Evolutionary conservation across 2,329 filamentous ascomycete genomes (phyloP).

Genomic region (Aspergillus candidus): DNA sequence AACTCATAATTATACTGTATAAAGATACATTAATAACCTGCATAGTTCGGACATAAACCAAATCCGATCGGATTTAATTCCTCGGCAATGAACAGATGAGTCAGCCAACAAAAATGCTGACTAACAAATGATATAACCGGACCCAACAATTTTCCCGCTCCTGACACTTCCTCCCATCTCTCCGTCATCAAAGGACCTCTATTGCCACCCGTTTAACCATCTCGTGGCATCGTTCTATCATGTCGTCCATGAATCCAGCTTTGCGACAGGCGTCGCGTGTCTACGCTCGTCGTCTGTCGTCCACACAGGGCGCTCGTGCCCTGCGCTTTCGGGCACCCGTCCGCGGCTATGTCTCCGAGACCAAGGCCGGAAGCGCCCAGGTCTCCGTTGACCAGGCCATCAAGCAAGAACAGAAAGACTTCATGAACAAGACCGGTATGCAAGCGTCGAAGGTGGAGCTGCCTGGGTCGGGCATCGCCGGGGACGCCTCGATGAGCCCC

Average conservation of each 20-base stretch:
- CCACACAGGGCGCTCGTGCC: slow-evolving; percentile 34
- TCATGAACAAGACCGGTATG: slow-evolving; percentile 54
- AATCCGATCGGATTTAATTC: slow-evolving; percentile 10
- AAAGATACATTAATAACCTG: too few relatives aligned
- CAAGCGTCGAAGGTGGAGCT: slow-evolving; percentile 53
- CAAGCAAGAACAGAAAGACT: slow-evolving; percentile 77
- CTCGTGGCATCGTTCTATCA: slow-evolving; percentile 32
- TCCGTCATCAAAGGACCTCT: slow-evolving; percentile 9
- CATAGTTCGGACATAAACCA: too few relatives aligned
- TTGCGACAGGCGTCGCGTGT: slow-evolving; percentile 67
- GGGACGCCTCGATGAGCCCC: slow-evolving; percentile 70
- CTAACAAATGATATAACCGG: slow-evolving; percentile 24
- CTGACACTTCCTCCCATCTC: slow-evolving; percentile 10
- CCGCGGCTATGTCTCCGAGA: slow-evolving; percentile 77
- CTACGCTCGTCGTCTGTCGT: slow-evolving; percentile 47
- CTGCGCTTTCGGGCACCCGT: slow-evolving; percentile 27
- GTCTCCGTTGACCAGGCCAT: slow-evolving; percentile 78
- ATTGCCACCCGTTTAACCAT: slow-evolving; percentile 18
- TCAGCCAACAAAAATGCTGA: slow-evolving; percentile 1
- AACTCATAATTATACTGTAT: too few relatives aligned
- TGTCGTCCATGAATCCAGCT: slow-evolving; percentile 63
- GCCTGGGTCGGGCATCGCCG: slow-evolving; percentile 52
- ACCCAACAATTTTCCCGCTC: slow-evolving; percentile 21
- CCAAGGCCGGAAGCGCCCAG: slow-evolving; percentile 62
- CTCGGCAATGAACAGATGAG: not conserved